phyloP scores from a whole-genome alignment of 2,329 filamentous ascomycete genomes.

The Pseudogymnoascus sp. region DNA sequence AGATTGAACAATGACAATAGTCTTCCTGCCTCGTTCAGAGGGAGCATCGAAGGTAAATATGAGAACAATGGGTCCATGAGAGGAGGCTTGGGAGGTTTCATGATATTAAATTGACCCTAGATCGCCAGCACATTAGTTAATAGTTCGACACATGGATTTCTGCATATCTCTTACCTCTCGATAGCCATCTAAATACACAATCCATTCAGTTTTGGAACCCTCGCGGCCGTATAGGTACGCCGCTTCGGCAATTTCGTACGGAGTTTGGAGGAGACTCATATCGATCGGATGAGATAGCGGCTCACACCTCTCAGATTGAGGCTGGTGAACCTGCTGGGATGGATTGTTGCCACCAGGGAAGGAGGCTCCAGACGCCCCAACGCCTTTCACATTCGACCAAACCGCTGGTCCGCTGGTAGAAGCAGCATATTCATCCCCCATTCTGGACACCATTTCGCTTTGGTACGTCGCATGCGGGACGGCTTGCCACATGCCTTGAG shows the following conservation, averaged over 20 bases:
- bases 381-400: neutral
- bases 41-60: conserved; percentile 25
- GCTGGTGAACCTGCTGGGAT: too few relatives aligned
- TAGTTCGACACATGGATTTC: neutral
- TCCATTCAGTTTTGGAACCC: neutral
- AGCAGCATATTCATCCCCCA: neutral
- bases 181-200: neutral
- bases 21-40: conserved; percentile 24
- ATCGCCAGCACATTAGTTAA: neutral
- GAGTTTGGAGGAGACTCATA: neutral
- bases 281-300: neutral
- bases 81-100: conserved; percentile 29
- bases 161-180: neutral
- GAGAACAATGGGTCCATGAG: conserved; percentile 20
- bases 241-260: neutral
- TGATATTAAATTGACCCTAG: conserved; percentile 30
- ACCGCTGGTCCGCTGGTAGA: neutral
- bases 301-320: too few relatives aligned
- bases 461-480: neutral
- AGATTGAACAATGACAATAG: conserved; percentile 18
- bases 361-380: neutral
- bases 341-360: neutral
- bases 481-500: neutral
- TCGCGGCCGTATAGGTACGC: neutral
- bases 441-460: neutral